A percentile compares a stretch with the other conserved stretches of the same genome.
Evolutionary conservation across 2,329 filamentous ascomycete species (phyloP).

Genomic region (Fusarium burgessii): DNA sequence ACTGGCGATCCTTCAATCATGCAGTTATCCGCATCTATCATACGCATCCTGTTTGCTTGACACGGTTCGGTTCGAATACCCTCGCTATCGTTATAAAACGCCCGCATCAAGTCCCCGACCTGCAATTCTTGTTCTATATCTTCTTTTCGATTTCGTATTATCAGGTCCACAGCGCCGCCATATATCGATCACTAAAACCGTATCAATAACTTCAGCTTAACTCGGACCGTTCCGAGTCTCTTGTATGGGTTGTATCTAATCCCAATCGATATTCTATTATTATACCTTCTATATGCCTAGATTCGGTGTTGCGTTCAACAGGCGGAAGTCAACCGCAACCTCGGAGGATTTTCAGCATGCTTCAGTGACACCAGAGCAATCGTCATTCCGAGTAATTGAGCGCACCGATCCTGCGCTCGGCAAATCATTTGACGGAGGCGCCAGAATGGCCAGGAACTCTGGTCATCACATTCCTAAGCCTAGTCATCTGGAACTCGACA

Average conservation of each 20-base stretch:
- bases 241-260: slow-evolving; percentile 47
- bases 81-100: slow-evolving; percentile 24
- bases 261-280: slow-evolving; percentile 28
- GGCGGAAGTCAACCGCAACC: slow-evolving; percentile 70
- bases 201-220: slow-evolving; percentile 15
- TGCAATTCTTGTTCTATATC: slow-evolving; percentile 34
- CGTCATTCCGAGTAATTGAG: slow-evolving; percentile 71
- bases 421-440: slow-evolving; percentile 65
- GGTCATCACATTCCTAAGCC: slow-evolving; percentile 54
- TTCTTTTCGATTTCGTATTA: slow-evolving; percentile 24
- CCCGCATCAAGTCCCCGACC: slow-evolving; percentile 30
- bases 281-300: slow-evolving; percentile 66
- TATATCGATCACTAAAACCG: slow-evolving; percentile 37
- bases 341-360: slow-evolving; percentile 67
- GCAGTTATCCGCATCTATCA: slow-evolving; percentile 46
- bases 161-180: slow-evolving; percentile 11
- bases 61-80: slow-evolving; percentile 41
- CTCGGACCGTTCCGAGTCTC: slow-evolving; percentile 17
- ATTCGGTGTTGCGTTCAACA: slow-evolving; percentile 69
- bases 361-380: slow-evolving; percentile 57
- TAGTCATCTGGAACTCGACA: slow-evolving; percentile 55
- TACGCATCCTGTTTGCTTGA: slow-evolving; percentile 43
- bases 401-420: slow-evolving; percentile 59
- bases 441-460: slow-evolving; percentile 55
- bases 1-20: slow-evolving; percentile 42